Evolutionary conservation across 1,284 basidiomycete species (phyloP).

Genomic region (Ceratobasidium sp.): DNA sequence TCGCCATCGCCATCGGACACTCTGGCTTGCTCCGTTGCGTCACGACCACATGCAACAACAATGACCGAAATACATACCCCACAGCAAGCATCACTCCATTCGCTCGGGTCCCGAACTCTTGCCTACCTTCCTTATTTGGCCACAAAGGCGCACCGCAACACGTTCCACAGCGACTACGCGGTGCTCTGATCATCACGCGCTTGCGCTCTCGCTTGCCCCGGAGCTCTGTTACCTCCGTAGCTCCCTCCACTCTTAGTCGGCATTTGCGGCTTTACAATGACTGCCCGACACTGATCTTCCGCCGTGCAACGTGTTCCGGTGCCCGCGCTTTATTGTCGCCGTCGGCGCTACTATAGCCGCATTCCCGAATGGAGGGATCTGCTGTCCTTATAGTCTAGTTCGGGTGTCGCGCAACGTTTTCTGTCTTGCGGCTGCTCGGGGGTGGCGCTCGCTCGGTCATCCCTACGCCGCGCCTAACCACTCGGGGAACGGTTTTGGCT

Average conservation of each 20-base stretch:
- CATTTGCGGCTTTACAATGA: constrained; percentile 9
- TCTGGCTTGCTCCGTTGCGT: constrained; percentile 12
- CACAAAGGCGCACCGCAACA: constrained; percentile 43
- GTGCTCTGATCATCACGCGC: background rate
- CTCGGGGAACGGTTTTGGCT: constrained; percentile 7
- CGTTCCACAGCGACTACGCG: constrained; percentile 26
- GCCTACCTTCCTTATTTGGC: constrained; percentile 28
- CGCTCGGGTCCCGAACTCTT: constrained; percentile 19
- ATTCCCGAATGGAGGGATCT: background rate
- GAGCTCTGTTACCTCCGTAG: constrained; percentile 18
- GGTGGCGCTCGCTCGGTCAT: constrained; percentile 9
- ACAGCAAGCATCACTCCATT: constrained; percentile 11
- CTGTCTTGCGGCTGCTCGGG: background rate
- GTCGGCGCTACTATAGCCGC: constrained; percentile 30
- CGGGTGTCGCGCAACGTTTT: background rate
- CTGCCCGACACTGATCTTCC: constrained; percentile 13
- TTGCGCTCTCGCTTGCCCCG: constrained; percentile 14
- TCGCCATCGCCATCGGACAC: background rate
- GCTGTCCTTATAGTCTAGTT: background rate
- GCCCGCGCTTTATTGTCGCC: constrained; percentile 29
- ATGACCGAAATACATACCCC: constrained; percentile 30
- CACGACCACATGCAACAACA: constrained; percentile 4
- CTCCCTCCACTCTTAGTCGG: constrained; percentile 11
- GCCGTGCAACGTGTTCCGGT: constrained; percentile 29
- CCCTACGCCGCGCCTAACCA: constrained; percentile 1